These are phyloP conservation scores for Picea abies DNA, from an alignment of 83 land plant species.

Conservation along the genomic window DNA sequence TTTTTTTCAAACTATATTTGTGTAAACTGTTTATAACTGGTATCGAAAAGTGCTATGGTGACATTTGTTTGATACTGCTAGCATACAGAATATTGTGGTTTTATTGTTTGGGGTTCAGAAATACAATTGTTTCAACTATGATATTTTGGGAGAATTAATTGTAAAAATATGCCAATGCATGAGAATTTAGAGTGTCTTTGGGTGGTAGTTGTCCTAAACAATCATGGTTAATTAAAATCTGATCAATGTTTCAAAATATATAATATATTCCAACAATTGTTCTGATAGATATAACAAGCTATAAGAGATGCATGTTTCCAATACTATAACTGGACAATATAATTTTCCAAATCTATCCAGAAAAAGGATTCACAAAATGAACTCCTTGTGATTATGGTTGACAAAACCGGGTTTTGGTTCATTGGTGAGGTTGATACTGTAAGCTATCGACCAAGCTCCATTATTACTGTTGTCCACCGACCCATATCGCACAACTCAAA, in stretches of 20 bases:
- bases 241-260: not conserved
- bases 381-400: too few species aligned
- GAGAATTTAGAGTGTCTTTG: too few species aligned
- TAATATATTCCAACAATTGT: not conserved
- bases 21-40: not conserved
- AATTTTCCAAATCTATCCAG: too few species aligned
- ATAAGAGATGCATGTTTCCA: too few species aligned
- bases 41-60: not conserved
- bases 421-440: too few species aligned
- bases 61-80: not conserved
- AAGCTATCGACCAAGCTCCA: too few species aligned
- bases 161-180: not conserved
- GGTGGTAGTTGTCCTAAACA: not conserved
- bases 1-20: not conserved
- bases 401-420: too few species aligned
- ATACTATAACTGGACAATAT: too few species aligned
- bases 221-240: not conserved
- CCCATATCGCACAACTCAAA: too few species aligned
- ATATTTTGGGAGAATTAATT: not conserved
- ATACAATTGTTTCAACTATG: not conserved
- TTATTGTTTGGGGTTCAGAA: not conserved
- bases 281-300: too few species aligned
- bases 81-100: not conserved
- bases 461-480: too few species aligned
- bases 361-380: too few species aligned